Base-by-base conservation (phyloP, 139 green algal species). In the Tetraselmis chui region DNA sequence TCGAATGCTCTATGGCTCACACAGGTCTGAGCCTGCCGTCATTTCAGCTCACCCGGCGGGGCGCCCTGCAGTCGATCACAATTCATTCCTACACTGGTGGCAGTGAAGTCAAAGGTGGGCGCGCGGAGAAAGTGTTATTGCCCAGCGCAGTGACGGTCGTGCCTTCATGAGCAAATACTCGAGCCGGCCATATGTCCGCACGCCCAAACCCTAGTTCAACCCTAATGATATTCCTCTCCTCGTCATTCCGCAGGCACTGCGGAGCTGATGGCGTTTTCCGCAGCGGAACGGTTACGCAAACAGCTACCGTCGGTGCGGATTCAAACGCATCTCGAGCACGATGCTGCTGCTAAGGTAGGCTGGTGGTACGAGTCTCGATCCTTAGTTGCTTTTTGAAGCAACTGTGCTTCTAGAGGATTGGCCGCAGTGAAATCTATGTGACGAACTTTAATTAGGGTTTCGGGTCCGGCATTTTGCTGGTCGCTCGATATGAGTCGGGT, bases 11-110 rank as follows among this genome's bases (percentile, higher is more conserved):
- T n/a, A n/a, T n/a, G n/a, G n/a, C n/a, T 5, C 45, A 25, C 45
- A 18, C 45, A 67, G 45, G 45, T 22, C 2, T 18, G 2, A 25
- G 78, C 24, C 82, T 96, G 59, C 92, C 91, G 1, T 75, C 89
- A 2, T 75, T 95, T 1, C 25, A 89, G 28, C 80, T 96, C 18
- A 91, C 86, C 0, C 11, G 88, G 1, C 80, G 83, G 0, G 90
- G 91, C 0, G 59, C 85, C 1, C 31, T 95, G 0, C 79, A 59
- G 77, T 80, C 77, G 74, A 26, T 30, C 31, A 67, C 45, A 18
- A 67, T 67, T 67, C 45, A 25, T 5, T 25, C 11, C 45, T 67
- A 67, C 45, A 67, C 11, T 18, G 45, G 45, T 67, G 45, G 45
- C 45, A 25, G 11, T 18, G 45, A 67, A 18, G 45, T 67, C 45